These are phyloP conservation scores for Dittrichia graveolens DNA, from an alignment of 129 eudicot genomes.

Conservation along the genomic window DNA sequence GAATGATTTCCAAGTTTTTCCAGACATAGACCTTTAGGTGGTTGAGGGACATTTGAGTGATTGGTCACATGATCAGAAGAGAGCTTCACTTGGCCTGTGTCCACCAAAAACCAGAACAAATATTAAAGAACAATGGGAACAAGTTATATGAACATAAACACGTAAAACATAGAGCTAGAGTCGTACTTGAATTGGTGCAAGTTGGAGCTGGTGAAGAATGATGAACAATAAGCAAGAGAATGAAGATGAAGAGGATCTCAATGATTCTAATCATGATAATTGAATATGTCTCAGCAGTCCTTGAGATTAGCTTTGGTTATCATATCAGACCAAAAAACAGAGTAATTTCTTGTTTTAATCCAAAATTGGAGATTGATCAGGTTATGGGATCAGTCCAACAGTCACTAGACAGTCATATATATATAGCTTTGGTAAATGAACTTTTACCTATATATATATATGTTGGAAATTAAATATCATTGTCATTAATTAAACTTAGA, in stretches of 20 bases:
- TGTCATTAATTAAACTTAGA: too few relatives aligned
- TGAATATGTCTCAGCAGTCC: slow-evolving; percentile 12
- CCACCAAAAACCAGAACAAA: slow-evolving; percentile 18
- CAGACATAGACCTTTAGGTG: slow-evolving; percentile 39
- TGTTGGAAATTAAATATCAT: too few relatives aligned
- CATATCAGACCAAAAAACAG: slow-evolving; percentile 14
- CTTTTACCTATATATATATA: too few relatives aligned
- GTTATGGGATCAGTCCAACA: not conserved
- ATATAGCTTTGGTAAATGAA: not conserved
- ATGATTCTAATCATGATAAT: slow-evolving; percentile 28
- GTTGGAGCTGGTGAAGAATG: slow-evolving; percentile 24
- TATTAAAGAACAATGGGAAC: not conserved
- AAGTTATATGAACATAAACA: not conserved
- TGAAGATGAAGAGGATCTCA: slow-evolving; percentile 25
- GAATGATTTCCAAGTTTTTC: slow-evolving; percentile 42
- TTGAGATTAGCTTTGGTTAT: slow-evolving; percentile 6
- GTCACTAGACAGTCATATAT: not conserved
- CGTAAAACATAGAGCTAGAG: not conserved
- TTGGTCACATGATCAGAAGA: slow-evolving; percentile 17
- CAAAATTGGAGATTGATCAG: slow-evolving; percentile 9
- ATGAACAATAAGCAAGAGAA: slow-evolving; percentile 24
- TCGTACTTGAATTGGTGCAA: slow-evolving; percentile 27
- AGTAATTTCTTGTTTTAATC: slow-evolving; percentile 1
- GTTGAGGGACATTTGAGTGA: not conserved
- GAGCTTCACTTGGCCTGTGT: slow-evolving; percentile 25